Conservation (phyloP, 257 asterid species). For the Solanum habrochaites region DNA sequence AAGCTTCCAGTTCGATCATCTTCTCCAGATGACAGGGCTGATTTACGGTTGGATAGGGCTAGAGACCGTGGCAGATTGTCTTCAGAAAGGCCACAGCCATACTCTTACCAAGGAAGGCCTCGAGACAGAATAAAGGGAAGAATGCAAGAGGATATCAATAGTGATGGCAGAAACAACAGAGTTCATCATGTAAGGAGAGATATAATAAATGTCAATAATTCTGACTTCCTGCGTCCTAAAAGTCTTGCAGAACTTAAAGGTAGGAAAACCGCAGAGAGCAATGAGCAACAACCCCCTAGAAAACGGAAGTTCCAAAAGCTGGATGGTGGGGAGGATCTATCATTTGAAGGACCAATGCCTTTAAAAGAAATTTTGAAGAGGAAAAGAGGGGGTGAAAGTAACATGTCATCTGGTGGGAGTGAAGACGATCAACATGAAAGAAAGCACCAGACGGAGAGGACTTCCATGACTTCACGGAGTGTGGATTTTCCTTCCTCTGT, state of each 20-base stretch:
- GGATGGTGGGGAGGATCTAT: conserved; percentile 8
- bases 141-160: conserved; percentile 30
- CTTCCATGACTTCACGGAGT: not conserved
- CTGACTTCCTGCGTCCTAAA: conserved; percentile 54
- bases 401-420: not conserved
- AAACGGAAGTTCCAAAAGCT: not conserved
- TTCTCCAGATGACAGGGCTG: conserved; percentile 22
- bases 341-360: conserved; percentile 93
- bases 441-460: not conserved
- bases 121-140: conserved; percentile 51
- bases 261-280: conserved; percentile 27
- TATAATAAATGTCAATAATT: conserved; percentile 7
- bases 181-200: conserved; percentile 41
- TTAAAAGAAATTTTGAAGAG: conserved; percentile 73
- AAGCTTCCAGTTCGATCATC: conserved; percentile 43
- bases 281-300: conserved; percentile 27
- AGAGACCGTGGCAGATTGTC: conserved; percentile 30
- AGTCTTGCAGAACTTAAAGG: conserved; percentile 67
- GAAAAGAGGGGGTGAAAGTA: conserved; percentile 30
- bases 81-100: conserved; percentile 21
- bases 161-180: conserved; percentile 29
- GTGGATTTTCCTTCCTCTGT: not conserved
- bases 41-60: conserved; percentile 20
- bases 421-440: not conserved
- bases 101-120: conserved; percentile 41